A percentile compares a stretch with the other conserved stretches of the same genome.
These are phyloP conservation scores for Coemansia sp. DNA, from an alignment of 192 early-diverging fungal genomes.

Conservation along the genomic window DNA sequence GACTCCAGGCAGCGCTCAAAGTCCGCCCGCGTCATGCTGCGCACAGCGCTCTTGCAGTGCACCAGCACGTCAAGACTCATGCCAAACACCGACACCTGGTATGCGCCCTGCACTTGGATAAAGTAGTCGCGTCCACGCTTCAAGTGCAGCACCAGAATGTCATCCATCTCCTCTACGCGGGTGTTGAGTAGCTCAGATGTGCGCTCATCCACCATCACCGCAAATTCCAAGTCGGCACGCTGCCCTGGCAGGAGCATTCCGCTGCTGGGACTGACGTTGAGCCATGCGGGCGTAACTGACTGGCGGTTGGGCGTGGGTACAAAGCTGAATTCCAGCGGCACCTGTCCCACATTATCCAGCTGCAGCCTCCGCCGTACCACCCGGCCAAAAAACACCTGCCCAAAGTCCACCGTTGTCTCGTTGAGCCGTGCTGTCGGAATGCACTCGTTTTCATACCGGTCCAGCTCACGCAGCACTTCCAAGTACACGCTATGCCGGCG, in stretches of 20 bases:
- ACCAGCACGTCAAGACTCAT: slow-evolving; percentile 65
- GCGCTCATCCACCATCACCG: slow-evolving; percentile 57
- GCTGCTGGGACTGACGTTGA: slow-evolving; percentile 59
- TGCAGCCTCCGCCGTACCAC: slow-evolving; percentile 55
- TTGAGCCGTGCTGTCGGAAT: slow-evolving; percentile 65
- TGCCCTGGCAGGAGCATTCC: slow-evolving; percentile 76
- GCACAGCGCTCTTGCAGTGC: slow-evolving; percentile 58
- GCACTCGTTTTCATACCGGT: slow-evolving; percentile 77
- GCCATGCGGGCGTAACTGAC: slow-evolving; percentile 67
- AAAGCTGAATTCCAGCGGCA: slow-evolving; percentile 73
- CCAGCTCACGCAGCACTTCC: slow-evolving; percentile 71
- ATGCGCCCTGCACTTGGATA: slow-evolving; percentile 68
- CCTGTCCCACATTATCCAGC: slow-evolving; percentile 73
- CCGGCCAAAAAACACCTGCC: slow-evolving; percentile 57
- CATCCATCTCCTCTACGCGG: slow-evolving; percentile 24
- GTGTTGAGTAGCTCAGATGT: slow-evolving; percentile 56
- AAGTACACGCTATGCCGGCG: slow-evolving; percentile 58
- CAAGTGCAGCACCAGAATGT: slow-evolving; percentile 72
- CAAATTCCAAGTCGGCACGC: slow-evolving; percentile 14
- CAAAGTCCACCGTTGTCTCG: slow-evolving; percentile 67
- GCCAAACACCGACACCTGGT: slow-evolving; percentile 74
- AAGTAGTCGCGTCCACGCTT: slow-evolving; percentile 85
- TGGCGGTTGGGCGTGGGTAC: slow-evolving; percentile 64
- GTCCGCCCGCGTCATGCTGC: slow-evolving; percentile 52
- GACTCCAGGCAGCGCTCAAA: slow-evolving; percentile 37